A percentile compares a stretch with the other conserved stretches of the same genome.
These are phyloP conservation scores for Sporobolus alterniflorus DNA, from an alignment of 202 grass and related monocot genomes.

Conservation along the genomic window DNA sequence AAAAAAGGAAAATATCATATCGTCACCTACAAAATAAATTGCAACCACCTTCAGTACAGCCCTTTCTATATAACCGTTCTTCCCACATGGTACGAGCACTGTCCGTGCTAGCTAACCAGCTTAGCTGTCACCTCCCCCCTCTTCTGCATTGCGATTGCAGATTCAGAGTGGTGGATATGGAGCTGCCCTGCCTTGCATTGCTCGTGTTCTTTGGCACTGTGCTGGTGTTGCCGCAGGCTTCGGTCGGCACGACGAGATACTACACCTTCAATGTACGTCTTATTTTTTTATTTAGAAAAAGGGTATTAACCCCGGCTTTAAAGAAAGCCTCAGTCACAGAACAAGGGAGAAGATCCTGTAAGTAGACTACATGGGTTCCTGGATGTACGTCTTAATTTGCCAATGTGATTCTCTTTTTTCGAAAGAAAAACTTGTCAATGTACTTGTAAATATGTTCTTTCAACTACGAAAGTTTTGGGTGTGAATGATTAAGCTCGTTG, in stretches of 20 bases:
- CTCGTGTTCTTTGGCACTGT: constrained; percentile 30
- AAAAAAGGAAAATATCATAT: constrained; percentile 21
- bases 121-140: not conserved
- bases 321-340: too few relatives aligned
- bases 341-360: too few relatives aligned
- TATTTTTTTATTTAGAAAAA: too few relatives aligned
- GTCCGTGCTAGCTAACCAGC: not conserved
- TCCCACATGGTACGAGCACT: not conserved
- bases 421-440: too few relatives aligned
- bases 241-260: constrained; percentile 51
- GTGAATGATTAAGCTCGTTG: too few relatives aligned
- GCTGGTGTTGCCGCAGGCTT: constrained; percentile 26
- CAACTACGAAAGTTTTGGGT: too few relatives aligned
- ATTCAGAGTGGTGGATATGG: constrained; percentile 18
- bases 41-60: constrained; percentile 24
- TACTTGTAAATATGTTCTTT: too few relatives aligned
- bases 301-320: too few relatives aligned
- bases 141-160: not conserved
- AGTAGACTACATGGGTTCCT: too few relatives aligned
- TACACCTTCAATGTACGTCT: constrained; percentile 73
- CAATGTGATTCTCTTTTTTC: too few relatives aligned
- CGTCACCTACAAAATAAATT: constrained; percentile 49
- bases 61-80: constrained; percentile 29
- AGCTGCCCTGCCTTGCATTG: not conserved
- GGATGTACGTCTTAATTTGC: too few relatives aligned